Evolutionary conservation across 2,329 filamentous ascomycete species (phyloP), one percentile per base, ranked within the genome.

Genomic region (Verticillium nubilum): DNA sequence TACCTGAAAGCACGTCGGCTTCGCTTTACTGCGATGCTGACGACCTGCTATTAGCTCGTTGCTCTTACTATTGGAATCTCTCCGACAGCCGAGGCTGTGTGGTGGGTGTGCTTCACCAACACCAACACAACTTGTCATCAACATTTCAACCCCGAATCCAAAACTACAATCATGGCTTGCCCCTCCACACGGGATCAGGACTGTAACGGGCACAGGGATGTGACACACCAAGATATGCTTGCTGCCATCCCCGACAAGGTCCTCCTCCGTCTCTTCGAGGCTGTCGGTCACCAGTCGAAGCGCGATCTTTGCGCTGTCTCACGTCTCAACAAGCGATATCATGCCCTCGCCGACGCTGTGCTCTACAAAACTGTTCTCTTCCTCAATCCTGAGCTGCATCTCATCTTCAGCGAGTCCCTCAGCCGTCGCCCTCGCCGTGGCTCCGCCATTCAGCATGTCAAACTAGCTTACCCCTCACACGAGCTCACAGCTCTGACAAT

Each of bases 381-480:
- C 69, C 70, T 77, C 37, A 74, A 72, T 29, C 78, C 78, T 0
- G 75, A 80, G 63, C 74, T 80, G 25, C 79, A 81, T 62, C 69
- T 81, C 15, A 72, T 74, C 58, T 81, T 81, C 66, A 77, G 77
- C 64, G 71, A 80, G 67, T 80, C 78, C 10, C 76, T 81, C 19
- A 69, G 65, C 13, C 74, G 76, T 52, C 73, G 79, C 2, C 77
- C 76, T 5, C 73, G 79, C 50, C 77, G 79, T 23, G 79, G 78
- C 15, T 80, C 78, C 2, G 70, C 76, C 57, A 80, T 81, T 60
- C 72, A 77, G 55, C 74, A 74, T 63, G 71, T 80, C 61, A 74
- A 72, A 62, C 71, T 81, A 31, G 74, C 75, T 28, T 80, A 80
- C 63, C 77, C 78, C 47, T 70, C 71, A 50, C 74, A 72, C 28